Evolutionary conservation across 495 filamentous ascomycete species (phyloP), one percentile per base, ranked within the genome.

Genomic region (Penicillium longicatenatum): DNA sequence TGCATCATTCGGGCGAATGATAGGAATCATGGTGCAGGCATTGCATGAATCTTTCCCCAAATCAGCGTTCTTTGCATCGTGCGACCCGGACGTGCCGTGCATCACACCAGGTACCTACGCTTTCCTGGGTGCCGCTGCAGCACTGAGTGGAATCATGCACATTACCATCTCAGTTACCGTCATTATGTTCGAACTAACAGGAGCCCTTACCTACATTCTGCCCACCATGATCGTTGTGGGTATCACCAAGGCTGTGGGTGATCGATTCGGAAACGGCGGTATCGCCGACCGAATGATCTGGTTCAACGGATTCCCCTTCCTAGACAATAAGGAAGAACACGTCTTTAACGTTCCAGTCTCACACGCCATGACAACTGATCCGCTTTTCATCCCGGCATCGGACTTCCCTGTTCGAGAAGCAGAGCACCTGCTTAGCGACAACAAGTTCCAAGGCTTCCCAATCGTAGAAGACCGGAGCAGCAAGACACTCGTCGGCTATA

Each of bases 181-280:
- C 60, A 97, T 98, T 61, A 97, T 97, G 93, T 98, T 98, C 61
- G 93, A 98, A 70, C 77, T 98, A 50, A 98, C 93, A 1, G 93
- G 93, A 4, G 93, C 93, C 44, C 79, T 98, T 58, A 96, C 91
- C 3, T 98, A 98, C 69, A 97, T 98, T 55, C 79, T 98, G 35
- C 93, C 93, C 4, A 98, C 94, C 11, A 96, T 97, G 94, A 98
- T 98, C 61, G 94, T 98, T 10, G 94, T 98, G 20, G 94, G 94
- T 24, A 88, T 98, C 43, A 97, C 95, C 54, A 98, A 98, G 79
- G 91, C 92, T 10, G 89, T 98, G 58, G 85, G 90, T 48, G 91
- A 96, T 55, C 82, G 92, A 17, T 96, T 96, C 67, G 90, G 92
- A 22, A 96, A 95, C 65, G 94, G 95, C 5, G 94, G 94, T 30